A percentile compares a stretch with the other conserved stretches of the same genome.
phyloP scores from a whole-genome alignment of 768 basidiomycete species.

The Tylopilus cervinicoccineus region DNA sequence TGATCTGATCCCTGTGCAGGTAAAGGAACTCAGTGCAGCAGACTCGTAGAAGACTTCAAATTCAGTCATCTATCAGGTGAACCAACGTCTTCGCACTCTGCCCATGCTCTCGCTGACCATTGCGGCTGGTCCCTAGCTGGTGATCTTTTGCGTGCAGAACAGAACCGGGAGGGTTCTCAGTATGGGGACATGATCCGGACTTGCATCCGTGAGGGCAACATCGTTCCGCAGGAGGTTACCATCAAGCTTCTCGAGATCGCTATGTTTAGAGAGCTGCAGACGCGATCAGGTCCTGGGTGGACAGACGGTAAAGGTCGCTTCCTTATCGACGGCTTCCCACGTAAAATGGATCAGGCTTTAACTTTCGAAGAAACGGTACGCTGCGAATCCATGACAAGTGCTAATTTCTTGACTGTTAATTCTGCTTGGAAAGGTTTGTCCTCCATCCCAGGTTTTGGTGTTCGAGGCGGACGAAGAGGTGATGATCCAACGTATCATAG shows the following conservation, averaged over 20 bases:
- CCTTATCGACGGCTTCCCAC: conserved; percentile 94
- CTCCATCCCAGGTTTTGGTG: conserved; percentile 77
- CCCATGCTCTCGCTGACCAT: conserved; percentile 9
- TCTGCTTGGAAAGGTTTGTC: conserved; percentile 58
- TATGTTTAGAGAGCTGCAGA: conserved; percentile 63
- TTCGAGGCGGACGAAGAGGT: conserved; percentile 85
- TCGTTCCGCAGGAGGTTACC: conserved; percentile 97
- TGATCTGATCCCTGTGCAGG: conserved; percentile 43
- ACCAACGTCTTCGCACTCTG: conserved; percentile 13
- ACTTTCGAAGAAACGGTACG: conserved; percentile 84
- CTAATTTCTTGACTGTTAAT: neutral
- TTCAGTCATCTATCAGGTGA: conserved; percentile 93
- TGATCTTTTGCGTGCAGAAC: conserved; percentile 95
- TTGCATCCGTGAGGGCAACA: conserved; percentile 86
- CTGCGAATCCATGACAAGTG: neutral
- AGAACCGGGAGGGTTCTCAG: conserved; percentile 77
- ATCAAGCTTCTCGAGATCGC: conserved; percentile 93
- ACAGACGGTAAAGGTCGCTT: conserved; percentile 73
- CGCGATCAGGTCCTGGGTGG: conserved; percentile 54
- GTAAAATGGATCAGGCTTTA: conserved; percentile 97
- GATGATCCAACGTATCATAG: conserved; percentile 80
- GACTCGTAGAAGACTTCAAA: conserved; percentile 76
- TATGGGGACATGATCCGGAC: conserved; percentile 82
- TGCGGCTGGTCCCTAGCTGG: conserved; percentile 56
- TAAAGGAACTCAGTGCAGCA: conserved; percentile 92